Evolutionary conservation across 2,329 filamentous ascomycete genomes (phyloP).

Genomic region (Hypoxylon sp.): DNA sequence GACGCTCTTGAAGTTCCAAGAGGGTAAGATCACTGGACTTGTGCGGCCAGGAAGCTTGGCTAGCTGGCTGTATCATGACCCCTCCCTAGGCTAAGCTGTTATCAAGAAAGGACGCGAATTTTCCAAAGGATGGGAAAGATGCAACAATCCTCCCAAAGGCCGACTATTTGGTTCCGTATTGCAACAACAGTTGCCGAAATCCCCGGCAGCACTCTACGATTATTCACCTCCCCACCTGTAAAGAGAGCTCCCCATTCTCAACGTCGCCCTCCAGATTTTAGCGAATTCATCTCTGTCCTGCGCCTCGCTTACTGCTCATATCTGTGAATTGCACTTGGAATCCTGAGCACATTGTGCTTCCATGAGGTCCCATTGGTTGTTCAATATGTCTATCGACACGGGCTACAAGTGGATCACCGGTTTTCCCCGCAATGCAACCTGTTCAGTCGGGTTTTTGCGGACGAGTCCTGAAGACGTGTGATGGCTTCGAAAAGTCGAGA

Average conservation of each 20-base stretch:
- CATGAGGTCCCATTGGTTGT: conserved; percentile 32
- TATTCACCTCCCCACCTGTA: conserved; percentile 17
- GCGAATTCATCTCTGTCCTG: conserved; percentile 15
- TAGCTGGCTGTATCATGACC: conserved; percentile 9
- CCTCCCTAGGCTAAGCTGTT: conserved; percentile 1
- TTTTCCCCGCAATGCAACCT: conserved; percentile 42
- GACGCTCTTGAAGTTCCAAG: conserved; percentile 24
- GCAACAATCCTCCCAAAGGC: conserved; percentile 27
- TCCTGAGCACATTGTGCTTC: conserved; percentile 40
- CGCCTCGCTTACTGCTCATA: conserved; percentile 26
- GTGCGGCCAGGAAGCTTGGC: conserved; percentile 17
- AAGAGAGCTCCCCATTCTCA: conserved; percentile 15
- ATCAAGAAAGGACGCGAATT: conserved; percentile 16
- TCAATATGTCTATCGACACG: conserved; percentile 21
- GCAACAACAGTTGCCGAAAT: conserved; percentile 28
- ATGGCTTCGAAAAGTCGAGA: conserved; percentile 32
- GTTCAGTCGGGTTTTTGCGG: conserved; percentile 38
- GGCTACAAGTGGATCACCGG: conserved; percentile 31
- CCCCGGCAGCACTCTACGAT: conserved; percentile 16
- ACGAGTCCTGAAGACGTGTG: conserved; percentile 28
- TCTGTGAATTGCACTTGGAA: conserved; percentile 34
- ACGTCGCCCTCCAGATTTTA: conserved; percentile 9
- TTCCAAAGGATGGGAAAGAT: conserved; percentile 24
- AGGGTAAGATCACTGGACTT: conserved; percentile 14
- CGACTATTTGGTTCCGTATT: conserved; percentile 25